phyloP scores from a whole-genome alignment of 257 asterid genomes.

The Nicotiana otophora region DNA sequence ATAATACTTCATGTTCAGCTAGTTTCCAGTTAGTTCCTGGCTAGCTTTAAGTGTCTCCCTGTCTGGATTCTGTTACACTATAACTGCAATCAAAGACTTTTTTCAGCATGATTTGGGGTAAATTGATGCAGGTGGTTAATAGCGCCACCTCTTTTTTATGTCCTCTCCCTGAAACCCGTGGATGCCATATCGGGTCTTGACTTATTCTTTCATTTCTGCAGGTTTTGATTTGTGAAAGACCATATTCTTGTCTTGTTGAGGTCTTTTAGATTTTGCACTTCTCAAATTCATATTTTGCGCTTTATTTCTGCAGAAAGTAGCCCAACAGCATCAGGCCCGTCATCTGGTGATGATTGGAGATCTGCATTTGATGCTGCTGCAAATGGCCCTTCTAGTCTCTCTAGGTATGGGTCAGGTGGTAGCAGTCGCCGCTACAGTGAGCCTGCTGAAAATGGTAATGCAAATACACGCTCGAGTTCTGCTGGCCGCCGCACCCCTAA shows the following conservation, averaged over 20 bases:
- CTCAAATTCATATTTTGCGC: neutral
- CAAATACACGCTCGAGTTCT: constrained; percentile 42
- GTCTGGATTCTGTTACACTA: neutral
- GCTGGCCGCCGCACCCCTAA: constrained; percentile 85
- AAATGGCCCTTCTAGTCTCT: constrained; percentile 52
- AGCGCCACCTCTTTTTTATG: neutral
- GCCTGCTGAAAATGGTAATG: constrained; percentile 72
- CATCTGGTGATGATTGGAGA: constrained; percentile 92
- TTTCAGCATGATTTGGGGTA: neutral
- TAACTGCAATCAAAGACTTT: neutral
- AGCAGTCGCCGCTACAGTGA: constrained; percentile 74
- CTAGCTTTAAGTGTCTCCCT: neutral
- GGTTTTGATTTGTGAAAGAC: neutral
- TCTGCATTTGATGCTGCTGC: constrained; percentile 90
- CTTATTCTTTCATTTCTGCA: neutral
- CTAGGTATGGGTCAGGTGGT: constrained; percentile 54
- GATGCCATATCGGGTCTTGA: neutral
- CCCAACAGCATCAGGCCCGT: constrained; percentile 61
- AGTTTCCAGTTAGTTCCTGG: neutral
- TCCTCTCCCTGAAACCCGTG: neutral
- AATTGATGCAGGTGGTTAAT: neutral
- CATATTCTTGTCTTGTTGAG: neutral
- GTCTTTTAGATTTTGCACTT: constrained; percentile 1
- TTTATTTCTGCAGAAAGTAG: constrained; percentile 57
- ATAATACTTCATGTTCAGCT: neutral